A percentile compares a stretch with the other conserved stretches of the same genome.
Evolutionary conservation across 768 basidiomycete genomes (phyloP).

Genomic region (Boletus rex-veris): DNA sequence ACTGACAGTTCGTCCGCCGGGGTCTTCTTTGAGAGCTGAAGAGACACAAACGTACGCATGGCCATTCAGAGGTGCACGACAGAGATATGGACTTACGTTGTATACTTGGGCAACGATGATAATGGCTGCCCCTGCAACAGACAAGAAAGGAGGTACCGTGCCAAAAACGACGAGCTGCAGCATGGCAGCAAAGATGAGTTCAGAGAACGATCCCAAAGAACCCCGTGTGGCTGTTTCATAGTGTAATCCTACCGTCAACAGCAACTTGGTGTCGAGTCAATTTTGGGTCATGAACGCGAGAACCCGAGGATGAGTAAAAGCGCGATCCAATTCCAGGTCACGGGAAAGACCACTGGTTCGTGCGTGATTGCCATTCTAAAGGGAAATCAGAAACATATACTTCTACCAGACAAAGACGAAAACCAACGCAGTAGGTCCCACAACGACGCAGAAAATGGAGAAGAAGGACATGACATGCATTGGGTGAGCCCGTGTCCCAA

Average conservation of each 20-base stretch:
- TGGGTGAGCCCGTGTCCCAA: slow-evolving; percentile 73
- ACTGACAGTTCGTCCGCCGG: not conserved
- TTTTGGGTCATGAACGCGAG: not conserved
- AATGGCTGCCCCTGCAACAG: slow-evolving; percentile 58
- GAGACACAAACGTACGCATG: not conserved
- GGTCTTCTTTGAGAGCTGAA: slow-evolving; percentile 4
- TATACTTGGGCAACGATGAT: slow-evolving; percentile 42
- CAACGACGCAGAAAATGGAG: slow-evolving; percentile 49
- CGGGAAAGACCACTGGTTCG: slow-evolving; percentile 14
- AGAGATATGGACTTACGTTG: not conserved
- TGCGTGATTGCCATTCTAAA: slow-evolving; percentile 10
- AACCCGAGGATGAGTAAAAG: slow-evolving; percentile 17
- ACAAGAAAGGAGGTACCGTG: slow-evolving; percentile 53
- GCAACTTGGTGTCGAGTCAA: slow-evolving; percentile 32
- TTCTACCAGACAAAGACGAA: not conserved
- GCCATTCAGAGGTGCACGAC: no score
- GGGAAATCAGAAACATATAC: not conserved
- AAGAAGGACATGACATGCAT: slow-evolving; percentile 71
- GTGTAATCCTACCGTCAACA: slow-evolving; percentile 61
- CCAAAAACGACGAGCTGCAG: slow-evolving; percentile 67
- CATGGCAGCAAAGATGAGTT: slow-evolving; percentile 64
- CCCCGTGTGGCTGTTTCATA: slow-evolving; percentile 64
- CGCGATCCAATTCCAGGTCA: slow-evolving; percentile 14
- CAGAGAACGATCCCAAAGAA: slow-evolving; percentile 57
- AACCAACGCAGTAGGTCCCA: slow-evolving; percentile 10